phyloP scores from a whole-genome alignment of 257 asterid species.

The Solanum pennellii region DNA sequence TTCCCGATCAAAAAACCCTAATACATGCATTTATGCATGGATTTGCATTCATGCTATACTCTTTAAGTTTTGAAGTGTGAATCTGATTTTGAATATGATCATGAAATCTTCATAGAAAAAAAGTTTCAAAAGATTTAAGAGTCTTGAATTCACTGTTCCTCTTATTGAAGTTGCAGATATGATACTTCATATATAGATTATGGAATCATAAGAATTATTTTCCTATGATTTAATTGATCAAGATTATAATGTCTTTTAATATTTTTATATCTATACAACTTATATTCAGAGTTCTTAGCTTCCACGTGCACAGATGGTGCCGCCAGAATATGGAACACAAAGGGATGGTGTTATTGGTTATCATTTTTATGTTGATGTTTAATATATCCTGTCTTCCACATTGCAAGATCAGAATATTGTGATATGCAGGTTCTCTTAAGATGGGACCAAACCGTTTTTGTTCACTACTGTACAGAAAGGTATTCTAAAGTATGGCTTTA shows the following conservation, averaged over 20 bases:
- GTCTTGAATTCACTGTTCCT: background rate
- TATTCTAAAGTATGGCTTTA: conserved; percentile 1
- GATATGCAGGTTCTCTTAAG: conserved; percentile 82
- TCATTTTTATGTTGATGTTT: background rate
- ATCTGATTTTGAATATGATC: background rate
- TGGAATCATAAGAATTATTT: background rate
- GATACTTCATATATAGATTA: background rate
- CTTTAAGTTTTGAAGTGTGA: background rate
- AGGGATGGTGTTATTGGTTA: conserved; percentile 37
- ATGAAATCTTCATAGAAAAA: background rate
- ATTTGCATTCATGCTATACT: background rate
- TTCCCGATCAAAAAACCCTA: background rate
- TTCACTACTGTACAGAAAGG: conserved; percentile 77
- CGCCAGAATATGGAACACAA: conserved; percentile 86
- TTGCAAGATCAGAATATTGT: conserved; percentile 81
- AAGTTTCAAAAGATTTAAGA: background rate
- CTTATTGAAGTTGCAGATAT: background rate
- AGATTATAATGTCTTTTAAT: background rate
- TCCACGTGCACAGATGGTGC: conserved; percentile 88
- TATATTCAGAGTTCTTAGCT: conserved; percentile 88
- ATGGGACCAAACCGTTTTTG: conserved; percentile 86
- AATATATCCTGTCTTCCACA: background rate
- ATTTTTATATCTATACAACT: conserved; percentile 21
- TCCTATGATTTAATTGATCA: background rate
- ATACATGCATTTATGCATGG: background rate